Percentiles rank a stretch among this genome's conserved stretches.
These are phyloP conservation scores for Leccinum uliginosum DNA, from an alignment of 768 basidiomycete genomes.

Conservation along the genomic window DNA sequence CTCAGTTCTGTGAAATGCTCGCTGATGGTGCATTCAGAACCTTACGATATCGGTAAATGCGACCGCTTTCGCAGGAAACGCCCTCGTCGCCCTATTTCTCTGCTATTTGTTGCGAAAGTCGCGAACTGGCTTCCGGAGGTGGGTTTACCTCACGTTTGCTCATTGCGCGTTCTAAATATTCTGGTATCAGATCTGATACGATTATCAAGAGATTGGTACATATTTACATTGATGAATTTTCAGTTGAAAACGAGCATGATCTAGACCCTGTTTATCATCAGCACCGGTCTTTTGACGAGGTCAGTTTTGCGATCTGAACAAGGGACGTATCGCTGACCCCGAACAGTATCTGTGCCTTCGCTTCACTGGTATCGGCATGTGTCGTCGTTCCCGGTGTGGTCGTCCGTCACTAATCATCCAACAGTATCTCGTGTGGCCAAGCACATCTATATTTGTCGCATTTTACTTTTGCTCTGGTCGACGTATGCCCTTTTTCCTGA, in stretches of 20 bases:
- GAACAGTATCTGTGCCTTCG: slow-evolving; percentile 45
- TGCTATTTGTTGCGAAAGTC: slow-evolving; percentile 43
- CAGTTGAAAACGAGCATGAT: neutral
- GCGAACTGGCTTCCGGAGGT: slow-evolving; percentile 50
- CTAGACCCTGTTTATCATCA: slow-evolving; percentile 53
- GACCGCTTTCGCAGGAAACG: slow-evolving; percentile 42
- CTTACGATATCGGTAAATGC: slow-evolving; percentile 51
- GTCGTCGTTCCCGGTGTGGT: neutral
- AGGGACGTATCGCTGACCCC: slow-evolving; percentile 3
- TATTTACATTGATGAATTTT: neutral
- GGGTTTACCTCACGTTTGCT: neutral
- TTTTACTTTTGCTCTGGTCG: slow-evolving; percentile 61
- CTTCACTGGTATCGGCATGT: slow-evolving; percentile 48
- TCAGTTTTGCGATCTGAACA: slow-evolving; percentile 4
- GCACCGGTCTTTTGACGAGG: slow-evolving; percentile 34
- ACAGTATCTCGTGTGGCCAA: slow-evolving; percentile 44
- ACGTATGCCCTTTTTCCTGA: slow-evolving; percentile 35
- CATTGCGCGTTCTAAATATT: neutral
- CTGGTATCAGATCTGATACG: slow-evolving; percentile 36
- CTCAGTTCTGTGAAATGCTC: neutral
- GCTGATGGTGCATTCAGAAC: slow-evolving; percentile 11
- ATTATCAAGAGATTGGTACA: slow-evolving; percentile 44
- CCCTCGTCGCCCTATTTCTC: slow-evolving; percentile 46
- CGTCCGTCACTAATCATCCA: neutral
- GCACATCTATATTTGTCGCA: slow-evolving; percentile 51